Evolutionary conservation across 2,329 filamentous ascomycete species (phyloP), one percentile per base, ranked within the genome.

Genomic region (Fusarium sp.): DNA sequence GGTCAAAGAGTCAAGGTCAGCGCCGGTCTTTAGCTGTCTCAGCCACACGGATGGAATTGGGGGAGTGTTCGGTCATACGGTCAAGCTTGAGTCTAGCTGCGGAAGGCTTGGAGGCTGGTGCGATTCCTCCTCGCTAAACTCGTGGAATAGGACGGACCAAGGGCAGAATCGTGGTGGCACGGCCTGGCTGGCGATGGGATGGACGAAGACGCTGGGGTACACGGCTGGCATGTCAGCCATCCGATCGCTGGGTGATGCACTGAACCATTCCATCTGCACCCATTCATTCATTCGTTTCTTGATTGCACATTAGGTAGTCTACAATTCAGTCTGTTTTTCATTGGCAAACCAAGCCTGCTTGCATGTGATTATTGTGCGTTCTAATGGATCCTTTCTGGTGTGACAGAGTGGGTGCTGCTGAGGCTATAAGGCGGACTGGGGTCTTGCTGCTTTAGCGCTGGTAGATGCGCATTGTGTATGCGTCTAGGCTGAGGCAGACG

Each of bases 251-350:
- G 50, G 43, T 35, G 15, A 66, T 60, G 63, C 64, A 57, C 61
- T 52, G 35, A 37, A 62, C 22, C 63, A 65, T 66, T 60, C 56
- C 63, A 50, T 65, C 58, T 45, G 37, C 57, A 66, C 47, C 64
- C 68, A 67, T 66, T 50, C 70, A 65, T 64, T 74, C 67, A 62
- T 61, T 73, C 73, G 52, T 77, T 71, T 68, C 66, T 71, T 72
- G 66, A 64, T 74, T 65, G 60, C 72, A 65, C 65, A 57, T 75
- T 74, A 75, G 71, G 72, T 78, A 78, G 76, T 77, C 69, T 72
- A 66, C 63, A 78, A 78, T 73, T 67, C 59, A 73, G 66, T 76
- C 57, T 76, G 68, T 75, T 73, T 69, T 67, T 70, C 65, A 68
- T 65, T 67, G 30, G 52, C 52, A 50, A 50, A 27, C 22, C 22